Evolutionary conservation across 2,329 filamentous ascomycete genomes (phyloP).

Genomic region (Aspergillus hiratsukae): DNA sequence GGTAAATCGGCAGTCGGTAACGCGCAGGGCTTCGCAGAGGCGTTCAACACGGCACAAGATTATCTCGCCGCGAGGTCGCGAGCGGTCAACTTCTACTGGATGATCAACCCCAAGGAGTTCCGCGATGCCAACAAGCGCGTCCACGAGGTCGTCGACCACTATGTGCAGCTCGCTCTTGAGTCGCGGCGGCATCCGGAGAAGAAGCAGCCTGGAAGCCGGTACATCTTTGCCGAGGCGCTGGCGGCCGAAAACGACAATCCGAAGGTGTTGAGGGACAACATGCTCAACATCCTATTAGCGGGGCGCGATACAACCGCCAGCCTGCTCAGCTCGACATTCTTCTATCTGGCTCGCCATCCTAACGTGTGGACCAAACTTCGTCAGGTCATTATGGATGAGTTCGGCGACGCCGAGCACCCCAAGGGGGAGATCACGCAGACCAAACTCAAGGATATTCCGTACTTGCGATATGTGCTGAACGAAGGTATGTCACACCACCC

Average conservation of each 20-base stretch:
- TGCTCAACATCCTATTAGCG: constrained; percentile 50
- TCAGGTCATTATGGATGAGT: constrained; percentile 31
- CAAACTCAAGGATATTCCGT: constrained; percentile 38
- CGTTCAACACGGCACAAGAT: constrained; percentile 33
- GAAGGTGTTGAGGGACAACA: constrained; percentile 43
- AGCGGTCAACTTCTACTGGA: constrained; percentile 34
- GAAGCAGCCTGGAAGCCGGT: constrained; percentile 32
- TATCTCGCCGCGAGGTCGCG: constrained; percentile 27
- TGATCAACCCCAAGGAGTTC: constrained; percentile 38
- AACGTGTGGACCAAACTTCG: constrained; percentile 36
- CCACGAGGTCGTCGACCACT: constrained; percentile 47
- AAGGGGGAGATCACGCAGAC: constrained; percentile 40
- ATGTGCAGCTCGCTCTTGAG: constrained; percentile 43
- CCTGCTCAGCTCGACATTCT: constrained; percentile 43
- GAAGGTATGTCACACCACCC: constrained; percentile 21
- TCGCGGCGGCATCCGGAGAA: constrained; percentile 30
- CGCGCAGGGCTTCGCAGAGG: constrained; percentile 32
- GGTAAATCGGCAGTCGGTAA: constrained; percentile 27
- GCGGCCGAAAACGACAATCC: constrained; percentile 44
- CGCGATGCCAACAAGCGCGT: constrained; percentile 38
- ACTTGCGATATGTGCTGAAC: constrained; percentile 38
- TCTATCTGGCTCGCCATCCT: constrained; percentile 42
- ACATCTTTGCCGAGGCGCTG: constrained; percentile 49
- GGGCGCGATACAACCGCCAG: constrained; percentile 52
- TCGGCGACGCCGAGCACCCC: constrained; percentile 39